phyloP scores from a whole-genome alignment of 1,139 yeast species.

The Sugiyamaella castrensis region DNA sequence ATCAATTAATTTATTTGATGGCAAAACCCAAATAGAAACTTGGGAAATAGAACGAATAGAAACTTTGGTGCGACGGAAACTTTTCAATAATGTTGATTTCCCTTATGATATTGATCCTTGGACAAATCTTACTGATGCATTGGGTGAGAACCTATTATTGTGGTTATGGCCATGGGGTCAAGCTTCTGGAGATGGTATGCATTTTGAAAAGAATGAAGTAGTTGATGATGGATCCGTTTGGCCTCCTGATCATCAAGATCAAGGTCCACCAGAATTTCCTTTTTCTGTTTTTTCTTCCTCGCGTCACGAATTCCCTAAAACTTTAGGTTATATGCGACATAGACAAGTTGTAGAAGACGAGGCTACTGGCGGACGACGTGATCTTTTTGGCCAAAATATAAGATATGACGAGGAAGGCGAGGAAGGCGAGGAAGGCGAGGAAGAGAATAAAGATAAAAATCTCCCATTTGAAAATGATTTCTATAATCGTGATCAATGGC shows the following conservation, averaged over 20 bases:
- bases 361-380: not conserved
- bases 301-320: slow-evolving; percentile 11
- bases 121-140: slow-evolving; percentile 48
- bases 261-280: slow-evolving; percentile 35
- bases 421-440: not conserved
- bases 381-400: not conserved
- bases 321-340: slow-evolving; percentile 18
- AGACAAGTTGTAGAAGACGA: slow-evolving; percentile 7
- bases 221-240: slow-evolving; percentile 55
- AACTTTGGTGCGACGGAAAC: slow-evolving; percentile 50
- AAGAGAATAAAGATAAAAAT: slow-evolving; percentile 5
- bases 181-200: slow-evolving; percentile 54
- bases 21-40: slow-evolving; percentile 87
- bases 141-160: slow-evolving; percentile 32
- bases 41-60: slow-evolving; percentile 91
- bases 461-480: slow-evolving; percentile 30
- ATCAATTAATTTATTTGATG: slow-evolving; percentile 52
- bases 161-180: slow-evolving; percentile 71
- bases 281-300: slow-evolving; percentile 4
- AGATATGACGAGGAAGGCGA: not conserved
- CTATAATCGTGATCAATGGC: slow-evolving; percentile 57
- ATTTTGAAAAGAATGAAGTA: slow-evolving; percentile 53
- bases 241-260: slow-evolving; percentile 83
- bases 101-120: slow-evolving; percentile 73
- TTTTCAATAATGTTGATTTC: slow-evolving; percentile 44